Percentiles rank a stretch among this genome's conserved stretches.
Evolutionary conservation across 2,329 filamentous ascomycete species (phyloP).

Genomic region (Aspergillus sp.): DNA sequence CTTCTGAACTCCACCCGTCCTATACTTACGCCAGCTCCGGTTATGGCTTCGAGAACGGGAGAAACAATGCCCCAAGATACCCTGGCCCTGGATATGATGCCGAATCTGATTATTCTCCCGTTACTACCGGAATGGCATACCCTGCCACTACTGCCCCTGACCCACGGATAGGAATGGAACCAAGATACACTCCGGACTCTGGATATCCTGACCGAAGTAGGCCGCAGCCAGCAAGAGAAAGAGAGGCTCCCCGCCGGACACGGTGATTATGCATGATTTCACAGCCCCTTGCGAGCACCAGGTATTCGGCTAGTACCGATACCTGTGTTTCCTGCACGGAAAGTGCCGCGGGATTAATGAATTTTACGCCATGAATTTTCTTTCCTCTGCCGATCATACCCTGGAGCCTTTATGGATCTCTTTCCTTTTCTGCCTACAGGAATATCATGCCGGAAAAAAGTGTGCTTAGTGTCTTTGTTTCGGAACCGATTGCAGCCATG

Average conservation of each 20-base stretch:
- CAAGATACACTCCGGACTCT: slow-evolving; percentile 44
- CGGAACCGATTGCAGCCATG: slow-evolving; percentile 17
- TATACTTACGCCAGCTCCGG: slow-evolving; percentile 40
- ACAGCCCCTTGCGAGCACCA: slow-evolving; percentile 12
- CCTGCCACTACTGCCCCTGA: slow-evolving; percentile 42
- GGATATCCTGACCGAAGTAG: slow-evolving; percentile 38
- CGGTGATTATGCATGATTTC: slow-evolving; percentile 29
- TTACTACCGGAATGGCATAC: slow-evolving; percentile 42
- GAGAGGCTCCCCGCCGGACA: slow-evolving; percentile 37
- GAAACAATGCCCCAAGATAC: slow-evolving; percentile 43
- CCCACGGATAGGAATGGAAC: slow-evolving; percentile 44
- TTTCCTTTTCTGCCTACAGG: slow-evolving; percentile 17
- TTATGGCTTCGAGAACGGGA: slow-evolving; percentile 38
- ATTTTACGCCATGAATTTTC: slow-evolving; percentile 11
- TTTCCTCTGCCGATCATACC: slow-evolving; percentile 12
- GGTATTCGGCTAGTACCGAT: slow-evolving; percentile 8
- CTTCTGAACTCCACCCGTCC: slow-evolving; percentile 39
- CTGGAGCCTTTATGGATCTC: slow-evolving; percentile 13
- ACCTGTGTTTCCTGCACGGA: slow-evolving; percentile 11
- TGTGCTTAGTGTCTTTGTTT: slow-evolving; percentile 17
- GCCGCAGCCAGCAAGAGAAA: slow-evolving; percentile 41
- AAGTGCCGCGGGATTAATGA: slow-evolving; percentile 12
- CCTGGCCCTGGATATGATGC: slow-evolving; percentile 43
- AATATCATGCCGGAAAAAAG: slow-evolving; percentile 16
- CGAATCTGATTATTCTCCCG: slow-evolving; percentile 42